A percentile compares a stretch with the other conserved stretches of the same genome.
Conservation (phyloP, 805 yeast species). For the Candida ficus region DNA sequence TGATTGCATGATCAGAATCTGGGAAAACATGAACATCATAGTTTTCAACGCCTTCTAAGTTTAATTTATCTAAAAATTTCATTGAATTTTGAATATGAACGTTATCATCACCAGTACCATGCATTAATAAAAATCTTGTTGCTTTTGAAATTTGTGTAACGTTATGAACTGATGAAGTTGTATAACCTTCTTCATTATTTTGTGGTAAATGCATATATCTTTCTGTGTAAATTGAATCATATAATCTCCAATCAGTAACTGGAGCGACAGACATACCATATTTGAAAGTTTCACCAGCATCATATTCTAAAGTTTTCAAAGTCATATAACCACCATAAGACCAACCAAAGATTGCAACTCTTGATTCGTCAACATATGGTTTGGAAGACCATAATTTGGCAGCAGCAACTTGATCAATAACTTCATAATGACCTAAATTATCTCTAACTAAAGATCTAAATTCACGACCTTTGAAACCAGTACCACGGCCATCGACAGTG, state of each 20-base stretch:
- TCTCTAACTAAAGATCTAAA: constrained; percentile 81
- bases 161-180: constrained; percentile 48
- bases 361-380: constrained; percentile 58
- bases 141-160: constrained; percentile 49
- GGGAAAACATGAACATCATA: constrained; percentile 77
- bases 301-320: constrained; percentile 80
- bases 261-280: constrained; percentile 98
- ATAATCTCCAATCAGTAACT: constrained; percentile 89
- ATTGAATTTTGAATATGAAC: constrained; percentile 92
- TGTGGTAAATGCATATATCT: constrained; percentile 87
- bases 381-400: constrained; percentile 65
- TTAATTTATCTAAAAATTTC: constrained; percentile 69
- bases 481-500: constrained; percentile 95
- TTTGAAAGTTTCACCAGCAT: constrained; percentile 66
- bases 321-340: constrained; percentile 95
- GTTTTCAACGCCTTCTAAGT: constrained; percentile 73
- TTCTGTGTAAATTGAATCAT: constrained; percentile 93
- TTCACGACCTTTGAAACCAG: constrained; percentile 79
- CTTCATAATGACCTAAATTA: constrained; percentile 75
- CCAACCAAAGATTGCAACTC: constrained; percentile 96
- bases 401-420: constrained; percentile 80
- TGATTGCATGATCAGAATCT: constrained; percentile 71
- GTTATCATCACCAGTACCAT: constrained; percentile 96
- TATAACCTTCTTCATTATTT: constrained; percentile 61
- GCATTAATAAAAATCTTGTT: constrained; percentile 79